Evolutionary conservation across 2,329 filamentous ascomycete species (phyloP).

Genomic region (Venturia asperata): DNA sequence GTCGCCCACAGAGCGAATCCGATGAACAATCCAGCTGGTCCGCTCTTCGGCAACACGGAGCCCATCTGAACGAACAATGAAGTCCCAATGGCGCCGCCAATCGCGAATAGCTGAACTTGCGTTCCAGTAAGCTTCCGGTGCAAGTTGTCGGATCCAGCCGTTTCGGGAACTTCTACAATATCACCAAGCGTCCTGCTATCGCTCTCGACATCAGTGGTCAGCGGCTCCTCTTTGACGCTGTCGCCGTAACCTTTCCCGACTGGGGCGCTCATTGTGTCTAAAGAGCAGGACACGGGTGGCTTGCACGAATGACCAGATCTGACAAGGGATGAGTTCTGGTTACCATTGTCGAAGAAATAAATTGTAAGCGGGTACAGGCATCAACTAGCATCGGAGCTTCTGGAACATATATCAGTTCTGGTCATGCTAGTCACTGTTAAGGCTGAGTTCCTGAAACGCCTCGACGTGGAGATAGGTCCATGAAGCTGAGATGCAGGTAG

Average conservation of each 20-base stretch:
- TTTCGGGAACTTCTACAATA: neutral
- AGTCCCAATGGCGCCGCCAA: conserved; percentile 34
- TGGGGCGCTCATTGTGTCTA: neutral
- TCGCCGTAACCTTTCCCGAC: neutral
- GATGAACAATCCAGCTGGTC: conserved; percentile 50
- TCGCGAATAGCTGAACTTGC: conserved; percentile 11
- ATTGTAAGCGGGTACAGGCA: neutral
- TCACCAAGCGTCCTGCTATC: conserved; percentile 3
- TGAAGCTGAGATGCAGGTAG: neutral
- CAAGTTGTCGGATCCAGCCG: conserved; percentile 9
- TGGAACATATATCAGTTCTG: neutral
- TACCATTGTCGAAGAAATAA: neutral
- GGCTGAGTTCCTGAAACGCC: neutral
- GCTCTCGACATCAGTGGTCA: neutral
- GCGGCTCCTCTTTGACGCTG: neutral
- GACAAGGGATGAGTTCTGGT: neutral
- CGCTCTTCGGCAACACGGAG: conserved; percentile 44
- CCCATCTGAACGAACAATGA: conserved; percentile 57
- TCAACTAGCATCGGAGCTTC: neutral
- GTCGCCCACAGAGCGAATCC: conserved; percentile 51
- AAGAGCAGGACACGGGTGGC: too few species aligned
- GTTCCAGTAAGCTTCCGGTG: conserved; percentile 1
- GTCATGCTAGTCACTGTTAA: neutral
- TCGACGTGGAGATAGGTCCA: neutral
- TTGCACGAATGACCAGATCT: neutral